Conservation (phyloP, 208 protist genomes). For the Crithidia acanthocephali region DNA sequence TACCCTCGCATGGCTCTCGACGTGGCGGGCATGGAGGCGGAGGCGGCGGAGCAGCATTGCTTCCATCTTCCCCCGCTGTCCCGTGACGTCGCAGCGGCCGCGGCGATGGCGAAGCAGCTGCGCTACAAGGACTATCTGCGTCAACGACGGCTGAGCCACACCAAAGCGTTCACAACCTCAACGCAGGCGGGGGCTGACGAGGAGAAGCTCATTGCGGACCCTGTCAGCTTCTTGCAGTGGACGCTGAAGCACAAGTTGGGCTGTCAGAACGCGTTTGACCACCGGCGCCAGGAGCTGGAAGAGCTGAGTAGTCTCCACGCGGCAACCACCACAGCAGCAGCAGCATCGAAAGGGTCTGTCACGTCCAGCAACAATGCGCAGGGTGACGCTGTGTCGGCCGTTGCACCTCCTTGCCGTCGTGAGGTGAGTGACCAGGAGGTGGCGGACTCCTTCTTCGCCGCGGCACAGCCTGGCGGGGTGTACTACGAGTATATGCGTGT, state of each 20-base stretch:
- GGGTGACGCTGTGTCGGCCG: not conserved
- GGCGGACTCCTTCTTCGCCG: slow-evolving; percentile 67
- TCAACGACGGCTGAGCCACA: not conserved
- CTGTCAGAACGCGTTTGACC: slow-evolving; percentile 58
- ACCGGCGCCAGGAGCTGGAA: slow-evolving; percentile 66
- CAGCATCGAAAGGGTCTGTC: not conserved
- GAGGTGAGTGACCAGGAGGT: slow-evolving; percentile 58
- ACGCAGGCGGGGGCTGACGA: slow-evolving; percentile 5
- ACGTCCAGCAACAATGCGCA: not conserved
- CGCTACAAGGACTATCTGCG: slow-evolving; percentile 28
- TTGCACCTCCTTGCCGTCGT: not conserved
- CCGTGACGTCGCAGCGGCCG: not conserved
- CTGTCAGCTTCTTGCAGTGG: slow-evolving; percentile 67
- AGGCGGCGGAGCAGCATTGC: slow-evolving; percentile 31
- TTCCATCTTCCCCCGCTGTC: slow-evolving; percentile 32
- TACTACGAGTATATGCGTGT: slow-evolving; percentile 78
- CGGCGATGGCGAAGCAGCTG: slow-evolving; percentile 16
- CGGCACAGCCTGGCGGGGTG: slow-evolving; percentile 60
- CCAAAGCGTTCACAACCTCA: too few species aligned
- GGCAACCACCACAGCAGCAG: not conserved
- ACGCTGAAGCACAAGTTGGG: slow-evolving; percentile 73
- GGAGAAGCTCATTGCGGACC: slow-evolving; percentile 22
- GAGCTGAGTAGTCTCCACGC: not conserved
- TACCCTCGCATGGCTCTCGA: slow-evolving; percentile 37
- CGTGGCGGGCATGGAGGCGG: slow-evolving; percentile 15